phyloP scores from a whole-genome alignment of 768 basidiomycete species.

The Coprinellus micaceus region DNA sequence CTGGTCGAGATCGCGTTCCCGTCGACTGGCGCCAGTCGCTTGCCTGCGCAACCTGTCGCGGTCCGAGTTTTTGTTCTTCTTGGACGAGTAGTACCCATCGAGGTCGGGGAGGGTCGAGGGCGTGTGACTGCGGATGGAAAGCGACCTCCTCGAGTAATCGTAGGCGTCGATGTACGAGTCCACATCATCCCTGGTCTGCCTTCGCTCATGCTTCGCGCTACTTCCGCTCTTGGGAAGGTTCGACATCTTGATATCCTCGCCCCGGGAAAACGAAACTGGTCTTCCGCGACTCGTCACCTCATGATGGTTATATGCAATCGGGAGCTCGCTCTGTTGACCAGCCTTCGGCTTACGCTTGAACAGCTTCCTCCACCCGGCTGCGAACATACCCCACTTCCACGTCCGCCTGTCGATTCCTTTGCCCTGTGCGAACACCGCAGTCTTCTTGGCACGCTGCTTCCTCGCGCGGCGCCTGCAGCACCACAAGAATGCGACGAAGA shows the following conservation, averaged over 20 bases:
- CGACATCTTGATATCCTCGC: constrained; percentile 7
- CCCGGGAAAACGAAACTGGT: not conserved
- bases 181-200: not conserved
- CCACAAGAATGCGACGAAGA: constrained; percentile 64
- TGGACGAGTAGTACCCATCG: constrained; percentile 7
- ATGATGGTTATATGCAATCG: constrained; percentile 13
- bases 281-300: constrained; percentile 3
- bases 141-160: constrained; percentile 8
- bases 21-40: not conserved
- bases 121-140: constrained; percentile 9
- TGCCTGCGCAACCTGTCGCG: constrained; percentile 5
- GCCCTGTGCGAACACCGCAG: constrained; percentile 55
- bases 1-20: constrained; percentile 3
- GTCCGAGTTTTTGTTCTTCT: not conserved
- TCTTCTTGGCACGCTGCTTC: constrained; percentile 60
- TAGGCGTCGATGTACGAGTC: constrained; percentile 13
- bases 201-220: not conserved
- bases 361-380: not conserved
- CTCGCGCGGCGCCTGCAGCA: constrained; percentile 69
- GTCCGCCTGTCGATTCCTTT: constrained; percentile 48
- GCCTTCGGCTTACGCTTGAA: not conserved
- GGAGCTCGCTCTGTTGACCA: not conserved
- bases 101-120: constrained; percentile 9
- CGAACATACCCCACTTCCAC: constrained; percentile 43
- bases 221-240: no score